Evolutionary conservation across 345 rosid species (phyloP).

Genomic region (Lepidium africanum): DNA sequence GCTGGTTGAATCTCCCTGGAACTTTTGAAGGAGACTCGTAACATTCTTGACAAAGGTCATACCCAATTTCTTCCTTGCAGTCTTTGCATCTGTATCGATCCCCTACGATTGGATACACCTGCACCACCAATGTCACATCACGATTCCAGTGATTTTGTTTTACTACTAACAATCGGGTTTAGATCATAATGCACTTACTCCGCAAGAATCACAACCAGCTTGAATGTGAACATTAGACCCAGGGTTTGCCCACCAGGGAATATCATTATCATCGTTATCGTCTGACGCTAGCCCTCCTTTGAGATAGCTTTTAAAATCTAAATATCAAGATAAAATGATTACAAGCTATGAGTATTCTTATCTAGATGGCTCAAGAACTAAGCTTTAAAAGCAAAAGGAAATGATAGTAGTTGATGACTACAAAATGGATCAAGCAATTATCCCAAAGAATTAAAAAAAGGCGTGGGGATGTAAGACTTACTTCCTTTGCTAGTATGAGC

Average conservation of each 20-base stretch:
- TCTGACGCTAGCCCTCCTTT: constrained; percentile 10
- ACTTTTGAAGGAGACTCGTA: constrained; percentile 46
- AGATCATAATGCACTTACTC: constrained; percentile 19
- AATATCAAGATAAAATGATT: not conserved
- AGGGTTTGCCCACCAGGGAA: constrained; percentile 25
- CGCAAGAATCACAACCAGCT: constrained; percentile 78
- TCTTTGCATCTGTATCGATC: constrained; percentile 63
- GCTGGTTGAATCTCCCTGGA: constrained; percentile 88
- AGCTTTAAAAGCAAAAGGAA: constrained; percentile 7
- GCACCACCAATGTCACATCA: constrained; percentile 1
- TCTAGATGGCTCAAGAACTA: not conserved
- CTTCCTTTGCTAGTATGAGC: constrained; percentile 23
- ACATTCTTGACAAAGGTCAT: constrained; percentile 84
- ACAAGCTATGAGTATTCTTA: not conserved
- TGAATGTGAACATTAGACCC: constrained; percentile 24
- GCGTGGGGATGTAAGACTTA: not conserved
- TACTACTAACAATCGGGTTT: not conserved
- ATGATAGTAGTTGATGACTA: not conserved
- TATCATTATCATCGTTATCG: not conserved
- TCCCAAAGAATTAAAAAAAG: not conserved
- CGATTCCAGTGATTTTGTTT: not conserved
- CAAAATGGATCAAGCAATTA: constrained; percentile 19
- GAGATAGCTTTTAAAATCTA: constrained; percentile 34
- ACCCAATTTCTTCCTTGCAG: constrained; percentile 59
- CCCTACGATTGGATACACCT: constrained; percentile 71